phyloP scores from a whole-genome alignment of 495 filamentous ascomycete genomes.

The Lophiotrema nucula region DNA sequence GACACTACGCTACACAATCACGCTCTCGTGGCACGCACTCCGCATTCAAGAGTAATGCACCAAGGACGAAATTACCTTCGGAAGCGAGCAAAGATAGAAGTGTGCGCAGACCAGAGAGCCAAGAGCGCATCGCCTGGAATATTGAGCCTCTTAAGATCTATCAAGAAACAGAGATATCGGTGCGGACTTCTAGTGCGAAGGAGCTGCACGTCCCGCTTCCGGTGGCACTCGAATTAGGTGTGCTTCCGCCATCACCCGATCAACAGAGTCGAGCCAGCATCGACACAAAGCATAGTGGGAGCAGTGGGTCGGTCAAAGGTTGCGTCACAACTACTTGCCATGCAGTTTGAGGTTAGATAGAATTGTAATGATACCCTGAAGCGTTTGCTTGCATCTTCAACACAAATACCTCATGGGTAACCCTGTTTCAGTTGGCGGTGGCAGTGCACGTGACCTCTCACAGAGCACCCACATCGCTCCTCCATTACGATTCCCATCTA shows the following conservation, averaged over 20 bases:
- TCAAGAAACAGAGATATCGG: conserved; percentile 5
- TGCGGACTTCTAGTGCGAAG: not conserved
- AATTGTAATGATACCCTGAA: too few relatives aligned
- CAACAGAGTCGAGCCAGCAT: not conserved
- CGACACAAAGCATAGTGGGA: conserved; percentile 1
- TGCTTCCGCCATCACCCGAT: not conserved
- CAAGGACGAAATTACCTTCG: not conserved
- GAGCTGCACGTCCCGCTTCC: not conserved
- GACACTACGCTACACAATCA: not conserved
- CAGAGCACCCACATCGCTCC: too few relatives aligned
- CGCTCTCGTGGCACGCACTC: not conserved
- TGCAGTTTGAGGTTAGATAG: not conserved
- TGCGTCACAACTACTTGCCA: conserved; percentile 3
- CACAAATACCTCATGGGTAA: too few relatives aligned
- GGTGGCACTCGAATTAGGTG: not conserved
- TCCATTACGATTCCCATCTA: too few relatives aligned
- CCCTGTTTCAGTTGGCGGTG: too few relatives aligned
- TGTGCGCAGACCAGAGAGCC: conserved; percentile 8
- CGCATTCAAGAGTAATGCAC: not conserved
- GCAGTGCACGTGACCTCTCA: too few relatives aligned
- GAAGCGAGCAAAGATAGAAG: conserved; percentile 3
- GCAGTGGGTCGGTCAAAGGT: not conserved
- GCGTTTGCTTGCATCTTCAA: too few relatives aligned
- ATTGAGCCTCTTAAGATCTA: conserved; percentile 9
- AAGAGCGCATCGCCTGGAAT: conserved; percentile 4